Evolutionary conservation across 306 rosid species (phyloP).

Genomic region (Glycine soja): DNA sequence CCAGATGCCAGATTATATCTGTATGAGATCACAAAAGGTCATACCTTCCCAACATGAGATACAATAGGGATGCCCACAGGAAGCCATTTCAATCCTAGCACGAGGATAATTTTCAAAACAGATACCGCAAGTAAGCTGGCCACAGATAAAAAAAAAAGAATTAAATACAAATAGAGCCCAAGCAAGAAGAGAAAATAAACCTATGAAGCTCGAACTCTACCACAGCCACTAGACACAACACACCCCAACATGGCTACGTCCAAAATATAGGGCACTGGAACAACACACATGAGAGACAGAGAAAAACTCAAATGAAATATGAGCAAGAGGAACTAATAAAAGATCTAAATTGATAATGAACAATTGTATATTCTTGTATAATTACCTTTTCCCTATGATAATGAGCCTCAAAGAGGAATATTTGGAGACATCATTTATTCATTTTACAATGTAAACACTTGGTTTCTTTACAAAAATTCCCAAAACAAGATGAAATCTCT

Average conservation of each 20-base stretch:
- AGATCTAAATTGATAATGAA: background rate
- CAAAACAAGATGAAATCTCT: background rate
- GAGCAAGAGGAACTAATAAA: background rate
- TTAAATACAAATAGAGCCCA: conserved; percentile 23
- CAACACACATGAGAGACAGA: background rate
- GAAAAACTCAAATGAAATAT: background rate
- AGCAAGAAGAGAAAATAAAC: conserved; percentile 27
- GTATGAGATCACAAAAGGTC: conserved; percentile 16
- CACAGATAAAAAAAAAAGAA: conserved; percentile 20
- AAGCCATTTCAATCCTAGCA: conserved; percentile 60
- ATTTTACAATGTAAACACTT: background rate
- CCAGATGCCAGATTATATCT: conserved; percentile 2
- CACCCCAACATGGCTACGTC: background rate
- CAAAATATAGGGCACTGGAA: background rate
- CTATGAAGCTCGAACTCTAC: background rate
- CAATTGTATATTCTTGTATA: background rate
- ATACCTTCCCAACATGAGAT: conserved; percentile 73
- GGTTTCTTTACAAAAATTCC: background rate
- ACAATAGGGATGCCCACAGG: conserved; percentile 87
- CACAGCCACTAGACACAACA: background rate
- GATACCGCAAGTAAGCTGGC: conserved; percentile 74
- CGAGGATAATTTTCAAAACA: conserved; percentile 70
- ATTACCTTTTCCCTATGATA: background rate
- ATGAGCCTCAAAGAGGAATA: background rate
- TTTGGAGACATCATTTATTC: background rate